These are phyloP conservation scores for Penicillium pulvis DNA, from an alignment of 495 filamentous ascomycete species.

Conservation along the genomic window DNA sequence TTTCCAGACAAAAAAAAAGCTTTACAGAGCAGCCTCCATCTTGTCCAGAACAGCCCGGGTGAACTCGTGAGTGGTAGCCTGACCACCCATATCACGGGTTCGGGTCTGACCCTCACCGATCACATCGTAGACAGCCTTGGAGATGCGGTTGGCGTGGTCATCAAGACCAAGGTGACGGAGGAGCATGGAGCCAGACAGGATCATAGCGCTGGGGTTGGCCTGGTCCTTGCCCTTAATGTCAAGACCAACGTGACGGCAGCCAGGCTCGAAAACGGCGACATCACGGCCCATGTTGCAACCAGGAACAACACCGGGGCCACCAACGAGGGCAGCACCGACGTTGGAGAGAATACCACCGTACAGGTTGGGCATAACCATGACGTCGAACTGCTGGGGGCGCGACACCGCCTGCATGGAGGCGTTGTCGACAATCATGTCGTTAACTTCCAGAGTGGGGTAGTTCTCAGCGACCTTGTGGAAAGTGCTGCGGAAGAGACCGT, in stretches of 20 bases:
- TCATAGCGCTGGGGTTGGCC: slow-evolving; percentile 94
- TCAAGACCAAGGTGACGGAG: slow-evolving; percentile 94
- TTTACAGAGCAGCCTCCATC: slow-evolving; percentile 73
- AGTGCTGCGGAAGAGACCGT: slow-evolving; percentile 96
- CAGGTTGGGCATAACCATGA: slow-evolving; percentile 99
- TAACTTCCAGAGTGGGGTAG: slow-evolving; percentile 89
- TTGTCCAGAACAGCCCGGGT: slow-evolving; percentile 88
- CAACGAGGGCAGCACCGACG: slow-evolving; percentile 97
- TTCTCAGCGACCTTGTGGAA: slow-evolving; percentile 91
- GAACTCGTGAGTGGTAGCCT: slow-evolving; percentile 88
- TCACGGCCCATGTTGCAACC: slow-evolving; percentile 99
- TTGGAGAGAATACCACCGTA: slow-evolving; percentile 99
- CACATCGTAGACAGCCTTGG: slow-evolving; percentile 94
- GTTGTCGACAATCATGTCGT: slow-evolving; percentile 99
- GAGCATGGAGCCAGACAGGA: slow-evolving; percentile 94
- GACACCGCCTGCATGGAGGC: slow-evolving; percentile 99
- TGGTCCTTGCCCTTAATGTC: slow-evolving; percentile 99
- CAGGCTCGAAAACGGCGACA: slow-evolving; percentile 97
- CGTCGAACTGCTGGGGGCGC: slow-evolving; percentile 95
- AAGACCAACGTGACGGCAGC: slow-evolving; percentile 96
- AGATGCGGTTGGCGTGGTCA: slow-evolving; percentile 96
- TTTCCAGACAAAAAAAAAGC: slow-evolving; percentile 7
- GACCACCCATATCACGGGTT: slow-evolving; percentile 94
- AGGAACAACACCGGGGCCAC: slow-evolving; percentile 94
- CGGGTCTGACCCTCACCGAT: slow-evolving; percentile 85